These are phyloP conservation scores for Chlorella ohadii DNA, from an alignment of 139 green algal genomes.

Conservation along the genomic window DNA sequence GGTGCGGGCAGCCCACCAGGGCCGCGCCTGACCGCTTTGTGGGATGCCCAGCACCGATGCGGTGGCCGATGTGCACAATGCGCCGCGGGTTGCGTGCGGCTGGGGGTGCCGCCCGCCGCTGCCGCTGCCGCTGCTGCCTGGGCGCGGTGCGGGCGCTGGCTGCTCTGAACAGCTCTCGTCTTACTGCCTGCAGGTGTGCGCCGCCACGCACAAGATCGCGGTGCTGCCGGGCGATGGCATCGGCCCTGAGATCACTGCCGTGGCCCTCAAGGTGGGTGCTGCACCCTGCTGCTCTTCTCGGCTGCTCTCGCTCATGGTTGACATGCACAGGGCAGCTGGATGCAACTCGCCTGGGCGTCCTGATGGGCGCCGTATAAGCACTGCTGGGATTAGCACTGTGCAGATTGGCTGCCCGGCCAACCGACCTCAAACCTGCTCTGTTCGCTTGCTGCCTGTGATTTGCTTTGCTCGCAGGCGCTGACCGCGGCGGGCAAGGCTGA, in stretches of 20 bases:
- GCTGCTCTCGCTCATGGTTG: too few species aligned
- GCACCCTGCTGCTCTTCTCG: too few species aligned
- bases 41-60: neutral
- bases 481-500: slow-evolving; percentile 71
- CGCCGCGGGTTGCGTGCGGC: neutral
- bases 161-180: neutral
- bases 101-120: neutral
- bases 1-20: neutral
- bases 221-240: slow-evolving; percentile 97
- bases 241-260: slow-evolving; percentile 95
- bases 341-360: too few species aligned
- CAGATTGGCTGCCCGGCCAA: too few species aligned
- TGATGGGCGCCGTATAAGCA: too few species aligned
- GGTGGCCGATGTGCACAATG: neutral
- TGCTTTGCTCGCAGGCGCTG: slow-evolving; percentile 61
- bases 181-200: slow-evolving; percentile 15
- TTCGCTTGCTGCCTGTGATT: too few species aligned
- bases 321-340: too few species aligned
- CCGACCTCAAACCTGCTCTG: too few species aligned
- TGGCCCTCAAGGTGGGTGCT: too few species aligned
- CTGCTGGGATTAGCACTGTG: too few species aligned
- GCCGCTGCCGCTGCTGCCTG: neutral
- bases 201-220: slow-evolving; percentile 76
- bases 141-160: neutral
- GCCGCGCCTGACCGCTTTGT: neutral